Evolutionary conservation across 106 monocot species (phyloP).

Genomic region (Dendrobium chrysotoxum): DNA sequence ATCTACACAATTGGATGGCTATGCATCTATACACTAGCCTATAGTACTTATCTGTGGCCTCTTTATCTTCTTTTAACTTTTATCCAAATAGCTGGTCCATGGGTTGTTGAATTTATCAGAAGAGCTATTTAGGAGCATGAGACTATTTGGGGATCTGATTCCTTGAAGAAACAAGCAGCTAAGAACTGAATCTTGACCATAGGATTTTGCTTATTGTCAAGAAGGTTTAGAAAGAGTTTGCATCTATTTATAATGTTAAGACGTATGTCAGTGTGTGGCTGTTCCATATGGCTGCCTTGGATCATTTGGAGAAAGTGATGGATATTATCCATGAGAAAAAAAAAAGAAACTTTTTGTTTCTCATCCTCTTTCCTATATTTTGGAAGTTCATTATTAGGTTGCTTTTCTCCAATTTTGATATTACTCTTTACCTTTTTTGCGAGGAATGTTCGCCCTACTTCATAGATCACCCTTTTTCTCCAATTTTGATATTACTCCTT

Average conservation of each 20-base stretch:
- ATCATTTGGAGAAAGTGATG: neutral
- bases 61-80: too few relatives aligned
- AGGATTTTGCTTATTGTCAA: neutral
- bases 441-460: neutral
- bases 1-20: too few relatives aligned
- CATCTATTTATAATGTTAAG: neutral
- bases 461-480: neutral
- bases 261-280: neutral
- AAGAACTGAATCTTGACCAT: neutral
- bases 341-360: neutral
- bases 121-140: too few relatives aligned
- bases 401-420: neutral
- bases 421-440: neutral
- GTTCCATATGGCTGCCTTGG: neutral
- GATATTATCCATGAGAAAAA: neutral
- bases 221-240: neutral
- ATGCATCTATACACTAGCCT: too few relatives aligned
- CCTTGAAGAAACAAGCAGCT: neutral
- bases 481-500: neutral
- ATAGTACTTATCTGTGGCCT: too few relatives aligned
- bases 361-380: neutral
- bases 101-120: too few relatives aligned
- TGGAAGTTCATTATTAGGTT: neutral
- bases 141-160: neutral
- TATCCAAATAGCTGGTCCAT: too few relatives aligned